Conservation (phyloP, 208 protist species). For the Leptomonas pyrrhocoris region DNA sequence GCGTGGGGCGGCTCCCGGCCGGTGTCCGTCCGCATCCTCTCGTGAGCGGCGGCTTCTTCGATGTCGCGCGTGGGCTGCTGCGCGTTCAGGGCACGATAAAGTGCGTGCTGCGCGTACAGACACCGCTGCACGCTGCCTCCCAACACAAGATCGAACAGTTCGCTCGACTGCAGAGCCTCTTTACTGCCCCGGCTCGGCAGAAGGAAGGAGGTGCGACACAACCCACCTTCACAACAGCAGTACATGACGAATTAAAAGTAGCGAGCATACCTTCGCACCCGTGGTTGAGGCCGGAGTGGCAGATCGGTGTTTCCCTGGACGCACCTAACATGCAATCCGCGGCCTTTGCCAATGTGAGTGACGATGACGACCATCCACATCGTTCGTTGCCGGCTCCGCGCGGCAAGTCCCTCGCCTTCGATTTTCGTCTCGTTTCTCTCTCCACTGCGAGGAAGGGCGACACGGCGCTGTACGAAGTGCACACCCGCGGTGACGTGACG, state of each 20-base stretch:
- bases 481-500: conserved; percentile 38
- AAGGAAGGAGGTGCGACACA: background rate
- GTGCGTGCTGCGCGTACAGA: conserved; percentile 20
- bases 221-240: no score
- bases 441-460: conserved; percentile 37
- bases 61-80: conserved; percentile 29
- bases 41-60: conserved; percentile 39
- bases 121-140: conserved; percentile 26
- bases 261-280: conserved; percentile 18
- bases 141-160: conserved; percentile 19
- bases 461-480: conserved; percentile 73
- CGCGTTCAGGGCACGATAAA: conserved; percentile 21
- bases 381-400: conserved; percentile 8
- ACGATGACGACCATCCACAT: background rate
- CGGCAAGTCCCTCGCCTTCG: conserved; percentile 26
- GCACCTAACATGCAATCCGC: conserved; percentile 24
- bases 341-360: background rate
- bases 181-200: background rate
- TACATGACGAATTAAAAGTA: background rate
- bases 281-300: conserved; percentile 33
- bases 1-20: conserved; percentile 5
- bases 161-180: conserved; percentile 21
- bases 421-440: conserved; percentile 46
- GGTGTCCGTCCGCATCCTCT: conserved; percentile 31
- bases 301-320: conserved; percentile 35